A percentile compares a stretch with the other conserved stretches of the same genome.
Evolutionary conservation across 495 filamentous ascomycete genomes (phyloP).

Genomic region (Penicillium robsamsonii): DNA sequence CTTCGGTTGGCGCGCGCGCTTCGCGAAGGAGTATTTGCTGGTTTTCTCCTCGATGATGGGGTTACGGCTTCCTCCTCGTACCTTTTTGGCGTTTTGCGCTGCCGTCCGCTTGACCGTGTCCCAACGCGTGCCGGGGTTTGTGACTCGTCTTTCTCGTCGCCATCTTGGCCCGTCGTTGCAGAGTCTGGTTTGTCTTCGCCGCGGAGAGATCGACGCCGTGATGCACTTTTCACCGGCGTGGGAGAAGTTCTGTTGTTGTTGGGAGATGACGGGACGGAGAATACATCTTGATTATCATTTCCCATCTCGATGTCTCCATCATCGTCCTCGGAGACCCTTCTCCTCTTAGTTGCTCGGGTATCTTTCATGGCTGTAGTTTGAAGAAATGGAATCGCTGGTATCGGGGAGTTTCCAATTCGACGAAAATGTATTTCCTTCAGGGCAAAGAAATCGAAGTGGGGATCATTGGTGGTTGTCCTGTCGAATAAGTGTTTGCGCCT

Average conservation of each 20-base stretch:
- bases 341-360: constrained; percentile 40
- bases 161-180: constrained; percentile 8
- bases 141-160: constrained; percentile 8
- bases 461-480: background rate
- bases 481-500: background rate
- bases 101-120: constrained; percentile 40
- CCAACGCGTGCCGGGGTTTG: constrained; percentile 31
- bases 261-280: constrained; percentile 25
- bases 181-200: constrained; percentile 9
- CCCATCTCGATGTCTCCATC: constrained; percentile 41
- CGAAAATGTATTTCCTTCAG: background rate
- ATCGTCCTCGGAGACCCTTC: constrained; percentile 40
- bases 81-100: constrained; percentile 41
- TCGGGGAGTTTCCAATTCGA: background rate
- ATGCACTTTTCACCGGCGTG: constrained; percentile 17
- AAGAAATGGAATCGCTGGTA: background rate
- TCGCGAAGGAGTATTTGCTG: constrained; percentile 22
- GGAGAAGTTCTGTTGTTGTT: constrained; percentile 16
- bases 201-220: constrained; percentile 31
- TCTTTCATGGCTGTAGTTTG: constrained; percentile 35
- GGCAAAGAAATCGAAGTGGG: background rate
- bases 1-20: constrained; percentile 26
- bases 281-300: constrained; percentile 18
- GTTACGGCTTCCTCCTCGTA: constrained; percentile 33
- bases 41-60: constrained; percentile 24